A percentile compares a stretch with the other conserved stretches of the same genome.
Evolutionary conservation across 2,329 filamentous ascomycete species (phyloP).

Genomic region (Neonectria neomacrospora): DNA sequence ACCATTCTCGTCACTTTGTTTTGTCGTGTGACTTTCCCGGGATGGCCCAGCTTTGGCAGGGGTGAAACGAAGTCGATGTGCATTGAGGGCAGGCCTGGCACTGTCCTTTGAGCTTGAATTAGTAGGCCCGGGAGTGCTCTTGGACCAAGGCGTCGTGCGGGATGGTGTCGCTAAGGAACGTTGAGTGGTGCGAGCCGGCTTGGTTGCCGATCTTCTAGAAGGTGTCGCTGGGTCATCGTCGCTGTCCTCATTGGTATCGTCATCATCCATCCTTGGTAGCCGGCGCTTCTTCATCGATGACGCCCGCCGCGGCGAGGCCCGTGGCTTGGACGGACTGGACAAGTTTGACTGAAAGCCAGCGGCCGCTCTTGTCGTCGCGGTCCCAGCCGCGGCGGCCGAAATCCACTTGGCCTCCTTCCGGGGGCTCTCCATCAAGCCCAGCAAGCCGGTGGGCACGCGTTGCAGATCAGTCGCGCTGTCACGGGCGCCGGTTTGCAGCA

Average conservation of each 20-base stretch:
- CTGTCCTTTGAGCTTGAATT: conserved; percentile 21
- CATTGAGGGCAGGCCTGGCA: conserved; percentile 5
- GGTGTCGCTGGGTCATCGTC: conserved; percentile 35
- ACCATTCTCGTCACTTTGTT: conserved; percentile 25
- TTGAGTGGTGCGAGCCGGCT: conserved; percentile 12
- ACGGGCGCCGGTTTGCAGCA: conserved; percentile 20
- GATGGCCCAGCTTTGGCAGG: conserved; percentile 13
- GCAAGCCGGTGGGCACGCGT: conserved; percentile 50
- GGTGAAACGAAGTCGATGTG: conserved; percentile 19
- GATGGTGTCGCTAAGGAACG: conserved; percentile 24
- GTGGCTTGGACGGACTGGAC: conserved; percentile 30
- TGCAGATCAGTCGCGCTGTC: conserved; percentile 29
- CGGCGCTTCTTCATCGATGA: conserved; percentile 32
- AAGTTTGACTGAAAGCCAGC: conserved; percentile 41
- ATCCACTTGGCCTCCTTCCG: conserved; percentile 47
- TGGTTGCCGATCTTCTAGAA: conserved; percentile 21
- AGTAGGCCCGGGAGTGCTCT: conserved; percentile 29
- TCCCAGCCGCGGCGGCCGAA: conserved; percentile 35
- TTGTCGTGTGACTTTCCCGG: not conserved
- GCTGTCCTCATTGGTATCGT: conserved; percentile 33
- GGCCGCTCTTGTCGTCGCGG: conserved; percentile 42
- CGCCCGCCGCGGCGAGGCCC: not conserved
- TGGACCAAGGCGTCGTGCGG: conserved; percentile 28
- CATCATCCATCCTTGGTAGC: conserved; percentile 25
- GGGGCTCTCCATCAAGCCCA: conserved; percentile 58